Evolutionary conservation across 202 grass and related monocot species (phyloP), one percentile per base, ranked within the genome.

Genomic region (Setaria italica): DNA sequence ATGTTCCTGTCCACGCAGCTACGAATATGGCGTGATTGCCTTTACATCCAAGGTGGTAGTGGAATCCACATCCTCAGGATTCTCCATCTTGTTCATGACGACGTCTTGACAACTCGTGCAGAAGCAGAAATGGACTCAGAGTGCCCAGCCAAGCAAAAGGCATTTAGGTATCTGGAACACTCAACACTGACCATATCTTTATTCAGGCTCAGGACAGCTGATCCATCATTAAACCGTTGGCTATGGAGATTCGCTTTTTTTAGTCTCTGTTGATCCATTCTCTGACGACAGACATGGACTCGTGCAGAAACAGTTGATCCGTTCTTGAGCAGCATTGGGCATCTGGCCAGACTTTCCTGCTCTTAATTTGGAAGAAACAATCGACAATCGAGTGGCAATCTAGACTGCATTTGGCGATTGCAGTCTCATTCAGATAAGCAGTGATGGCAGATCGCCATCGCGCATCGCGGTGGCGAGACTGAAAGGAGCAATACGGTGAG

Each of bases 61-160:
- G 65, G 19, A 53, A 39, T 35, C 17, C 74, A 46, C 34, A 43
- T 85, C 54, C 32, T 73, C 14, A 63, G 35, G 49, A 85, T 82
- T 57, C n/a, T 41, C 39, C 39, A 41, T 41, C 35, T 4, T 37
- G 35, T 16, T n/a, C 34, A 12, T 65, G 62, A 6, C 29, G 12
- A 12, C 35, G 13, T 0, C 62, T 65, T 35, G 13, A 8, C 63
- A 8, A 1, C 63, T 35, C 63, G 63, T 66, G 63, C 13, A 37
- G 63, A 66, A 37, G 35, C 63, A 37, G 46, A 42, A 7, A 62
- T 33, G 59, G 59, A 5, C 59, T 32, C 60, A 6, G 14, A 33
- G 60, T 12, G 60, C 13, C 60, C 60, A 33, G 60, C 60, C 29
- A 32, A 63, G 11, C 65, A 12, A 76, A 42, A 11, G 6, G 3